Conservation (phyloP, 352 stramenopile species). For the Phytophthora sojae region DNA sequence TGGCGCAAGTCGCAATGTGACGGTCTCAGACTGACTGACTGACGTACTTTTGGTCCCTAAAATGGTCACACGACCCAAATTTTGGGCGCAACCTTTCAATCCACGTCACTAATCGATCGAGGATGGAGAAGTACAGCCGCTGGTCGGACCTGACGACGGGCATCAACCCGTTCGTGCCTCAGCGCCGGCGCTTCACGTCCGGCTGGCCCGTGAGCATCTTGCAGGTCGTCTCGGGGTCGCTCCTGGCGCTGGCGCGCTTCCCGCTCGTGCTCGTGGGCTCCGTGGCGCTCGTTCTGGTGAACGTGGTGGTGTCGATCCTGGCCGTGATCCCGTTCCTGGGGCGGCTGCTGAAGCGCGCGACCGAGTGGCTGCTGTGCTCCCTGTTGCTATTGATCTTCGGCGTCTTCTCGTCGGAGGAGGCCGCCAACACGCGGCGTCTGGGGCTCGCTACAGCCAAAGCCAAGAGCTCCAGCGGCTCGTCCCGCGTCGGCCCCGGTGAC, state of each 20-base stretch:
- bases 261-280: conserved; percentile 57
- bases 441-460: conserved; percentile 61
- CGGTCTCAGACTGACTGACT: conserved; percentile 3
- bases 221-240: conserved; percentile 53
- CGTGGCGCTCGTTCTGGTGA: conserved; percentile 53
- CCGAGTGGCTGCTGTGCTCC: conserved; percentile 78
- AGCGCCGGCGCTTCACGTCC: conserved; percentile 63
- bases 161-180: conserved; percentile 89
- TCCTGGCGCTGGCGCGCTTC: conserved; percentile 59
- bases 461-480: conserved; percentile 28
- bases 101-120: not conserved
- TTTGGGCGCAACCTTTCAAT: too few species aligned
- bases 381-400: conserved; percentile 71
- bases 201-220: conserved; percentile 49
- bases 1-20: conserved; percentile 14
- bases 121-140: conserved; percentile 89
- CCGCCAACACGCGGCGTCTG: conserved; percentile 76
- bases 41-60: not conserved
- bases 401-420: conserved; percentile 73
- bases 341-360: conserved; percentile 69
- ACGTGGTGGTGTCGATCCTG: conserved; percentile 63
- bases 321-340: conserved; percentile 71
- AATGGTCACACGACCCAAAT: not conserved
- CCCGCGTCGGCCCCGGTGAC: conserved; percentile 56
- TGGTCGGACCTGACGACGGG: conserved; percentile 88